A percentile compares a stretch with the other conserved stretches of the same genome.
phyloP scores from a whole-genome alignment of 176 grass and related monocot species.

The Saccharum spontaneum region DNA sequence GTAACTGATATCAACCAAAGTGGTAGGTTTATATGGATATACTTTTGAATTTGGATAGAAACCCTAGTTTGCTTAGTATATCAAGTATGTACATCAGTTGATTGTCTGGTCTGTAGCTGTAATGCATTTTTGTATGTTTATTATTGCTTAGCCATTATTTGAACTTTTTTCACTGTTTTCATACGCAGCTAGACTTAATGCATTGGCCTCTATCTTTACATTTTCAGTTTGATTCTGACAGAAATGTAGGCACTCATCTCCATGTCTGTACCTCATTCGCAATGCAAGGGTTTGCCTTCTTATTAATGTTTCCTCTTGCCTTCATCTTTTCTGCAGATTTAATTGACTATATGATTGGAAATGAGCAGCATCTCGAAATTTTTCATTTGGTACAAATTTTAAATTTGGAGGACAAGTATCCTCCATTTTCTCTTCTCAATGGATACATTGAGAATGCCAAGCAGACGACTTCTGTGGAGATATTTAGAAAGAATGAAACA shows the following conservation, averaged over 20 bases:
- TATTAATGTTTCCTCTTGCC: conserved; percentile 4
- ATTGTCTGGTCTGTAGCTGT: neutral
- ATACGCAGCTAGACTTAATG: neutral
- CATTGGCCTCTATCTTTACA: neutral
- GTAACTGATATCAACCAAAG: neutral
- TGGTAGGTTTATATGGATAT: neutral
- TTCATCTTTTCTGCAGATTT: conserved; percentile 44
- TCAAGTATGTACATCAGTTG: neutral
- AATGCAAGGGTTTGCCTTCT: neutral
- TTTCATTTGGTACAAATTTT: conserved; percentile 31
- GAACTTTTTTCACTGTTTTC: neutral
- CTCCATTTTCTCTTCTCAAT: neutral
- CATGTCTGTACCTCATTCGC: neutral
- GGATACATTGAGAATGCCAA: neutral
- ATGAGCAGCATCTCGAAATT: conserved; percentile 27
- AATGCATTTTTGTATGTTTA: neutral
- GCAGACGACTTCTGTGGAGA: neutral
- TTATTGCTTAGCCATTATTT: neutral
- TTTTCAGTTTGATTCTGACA: neutral
- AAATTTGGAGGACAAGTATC: conserved; percentile 4
- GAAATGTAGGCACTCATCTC: neutral
- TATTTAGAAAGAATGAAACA: neutral
- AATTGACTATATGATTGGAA: conserved; percentile 51
- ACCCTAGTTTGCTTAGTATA: neutral
- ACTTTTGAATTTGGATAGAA: neutral